Evolutionary conservation across 2,329 filamentous ascomycete species (phyloP).

Genomic region (Diaporthe aspalathi): DNA sequence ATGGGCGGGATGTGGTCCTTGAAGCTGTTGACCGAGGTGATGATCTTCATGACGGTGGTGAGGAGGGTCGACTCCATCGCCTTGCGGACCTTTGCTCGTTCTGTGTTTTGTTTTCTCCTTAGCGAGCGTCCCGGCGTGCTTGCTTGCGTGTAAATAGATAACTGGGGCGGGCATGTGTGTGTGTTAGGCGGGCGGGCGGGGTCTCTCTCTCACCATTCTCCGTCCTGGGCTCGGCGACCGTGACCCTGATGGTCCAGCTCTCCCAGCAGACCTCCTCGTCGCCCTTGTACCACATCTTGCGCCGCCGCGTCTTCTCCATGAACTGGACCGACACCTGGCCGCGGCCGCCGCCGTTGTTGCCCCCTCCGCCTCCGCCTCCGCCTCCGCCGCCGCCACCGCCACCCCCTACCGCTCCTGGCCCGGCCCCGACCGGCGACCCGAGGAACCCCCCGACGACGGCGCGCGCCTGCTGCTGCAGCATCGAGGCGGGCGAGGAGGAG

Average conservation of each 20-base stretch:
- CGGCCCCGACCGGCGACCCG: neutral
- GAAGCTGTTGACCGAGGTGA: constrained; percentile 86
- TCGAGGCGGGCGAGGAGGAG: constrained; percentile 36
- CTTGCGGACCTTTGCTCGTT: constrained; percentile 86
- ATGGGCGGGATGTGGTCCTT: constrained; percentile 98
- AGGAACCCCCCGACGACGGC: constrained; percentile 35
- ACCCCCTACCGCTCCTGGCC: constrained; percentile 27
- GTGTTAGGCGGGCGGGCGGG: neutral
- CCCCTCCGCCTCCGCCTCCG: neutral
- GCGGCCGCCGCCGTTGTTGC: constrained; percentile 63
- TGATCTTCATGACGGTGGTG: constrained; percentile 88
- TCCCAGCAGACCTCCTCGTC: constrained; percentile 99
- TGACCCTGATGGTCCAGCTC: constrained; percentile 92
- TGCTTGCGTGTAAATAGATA: neutral
- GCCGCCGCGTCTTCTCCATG: constrained; percentile 85
- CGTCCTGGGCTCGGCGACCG: constrained; percentile 88
- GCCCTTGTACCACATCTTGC: constrained; percentile 80
- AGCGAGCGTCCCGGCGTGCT: neutral
- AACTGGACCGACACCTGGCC: constrained; percentile 90
- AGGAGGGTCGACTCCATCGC: constrained; percentile 92
- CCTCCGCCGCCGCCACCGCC: constrained; percentile 29
- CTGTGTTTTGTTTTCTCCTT: constrained; percentile 54
- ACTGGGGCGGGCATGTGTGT: neutral
- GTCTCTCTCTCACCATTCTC: constrained; percentile 85
- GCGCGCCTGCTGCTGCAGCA: constrained; percentile 37